Evolutionary conservation across 176 grass and related monocot species (phyloP).

Genomic region (Phragmites australis): DNA sequence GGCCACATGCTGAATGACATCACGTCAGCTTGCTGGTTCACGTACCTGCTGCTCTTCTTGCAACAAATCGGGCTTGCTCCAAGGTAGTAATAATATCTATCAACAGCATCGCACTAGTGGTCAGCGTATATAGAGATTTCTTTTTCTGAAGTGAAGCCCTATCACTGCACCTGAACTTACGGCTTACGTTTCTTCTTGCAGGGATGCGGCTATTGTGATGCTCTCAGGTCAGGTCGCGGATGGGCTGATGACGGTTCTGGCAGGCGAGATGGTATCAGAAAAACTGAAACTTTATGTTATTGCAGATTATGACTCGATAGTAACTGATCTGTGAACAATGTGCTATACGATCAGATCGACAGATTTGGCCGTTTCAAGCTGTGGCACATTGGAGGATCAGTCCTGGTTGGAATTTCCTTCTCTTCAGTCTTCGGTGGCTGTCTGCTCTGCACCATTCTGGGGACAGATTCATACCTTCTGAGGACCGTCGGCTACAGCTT

Average conservation of each 20-base stretch:
- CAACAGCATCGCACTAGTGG: neutral
- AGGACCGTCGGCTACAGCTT: slow-evolving; percentile 67
- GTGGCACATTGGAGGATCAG: slow-evolving; percentile 69
- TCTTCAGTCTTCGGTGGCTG: slow-evolving; percentile 78
- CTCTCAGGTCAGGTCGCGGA: slow-evolving; percentile 76
- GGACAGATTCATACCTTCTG: slow-evolving; percentile 53
- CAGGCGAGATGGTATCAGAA: slow-evolving; percentile 60
- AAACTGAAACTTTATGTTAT: neutral
- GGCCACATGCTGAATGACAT: slow-evolving; percentile 87
- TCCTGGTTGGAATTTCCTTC: slow-evolving; percentile 67
- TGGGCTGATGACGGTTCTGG: slow-evolving; percentile 58
- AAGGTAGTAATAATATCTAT: slow-evolving; percentile 38
- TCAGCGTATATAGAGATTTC: neutral
- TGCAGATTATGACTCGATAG: neutral
- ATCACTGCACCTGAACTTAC: neutral
- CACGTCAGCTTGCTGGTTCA: slow-evolving; percentile 84
- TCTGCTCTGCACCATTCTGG: slow-evolving; percentile 57
- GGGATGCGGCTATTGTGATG: slow-evolving; percentile 68
- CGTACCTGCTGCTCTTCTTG: slow-evolving; percentile 69
- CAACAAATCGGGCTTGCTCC: slow-evolving; percentile 66
- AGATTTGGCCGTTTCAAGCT: slow-evolving; percentile 68
- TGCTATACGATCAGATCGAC: slow-evolving; percentile 45
- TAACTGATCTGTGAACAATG: neutral
- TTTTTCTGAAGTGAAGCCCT: neutral
- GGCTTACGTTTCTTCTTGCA: slow-evolving; percentile 12